phyloP scores from a whole-genome alignment of 208 protist genomes.

The Acanthamoeba sp. region DNA sequence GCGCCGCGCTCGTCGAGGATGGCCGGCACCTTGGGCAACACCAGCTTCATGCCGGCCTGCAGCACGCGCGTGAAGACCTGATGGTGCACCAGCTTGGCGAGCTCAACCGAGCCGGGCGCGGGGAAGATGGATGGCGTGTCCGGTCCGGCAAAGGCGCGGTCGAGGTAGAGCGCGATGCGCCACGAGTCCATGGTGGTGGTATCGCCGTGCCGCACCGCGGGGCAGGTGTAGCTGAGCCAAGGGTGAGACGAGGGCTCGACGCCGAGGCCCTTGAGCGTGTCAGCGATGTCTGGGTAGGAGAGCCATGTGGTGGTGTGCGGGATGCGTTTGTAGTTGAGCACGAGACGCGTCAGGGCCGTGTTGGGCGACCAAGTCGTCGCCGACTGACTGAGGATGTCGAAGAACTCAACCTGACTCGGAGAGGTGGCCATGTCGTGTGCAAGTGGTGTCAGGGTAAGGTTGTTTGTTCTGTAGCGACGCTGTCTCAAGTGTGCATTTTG shows the following conservation, averaged over 20 bases:
- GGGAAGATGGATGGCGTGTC: conserved; percentile 33
- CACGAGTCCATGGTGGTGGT: not conserved
- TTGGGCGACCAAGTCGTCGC: not conserved
- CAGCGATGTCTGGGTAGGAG: conserved; percentile 59
- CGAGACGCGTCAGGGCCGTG: not conserved
- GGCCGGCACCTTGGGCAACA: conserved; percentile 15
- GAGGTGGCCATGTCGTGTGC: no score
- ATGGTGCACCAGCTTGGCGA: conserved; percentile 26
- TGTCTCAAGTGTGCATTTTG: no score
- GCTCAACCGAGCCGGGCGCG: not conserved
- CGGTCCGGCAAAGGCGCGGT: not conserved
- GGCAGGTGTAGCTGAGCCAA: not conserved
- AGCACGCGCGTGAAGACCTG: not conserved
- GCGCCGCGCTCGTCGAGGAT: conserved; percentile 48
- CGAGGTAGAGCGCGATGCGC: conserved; percentile 51
- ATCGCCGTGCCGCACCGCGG: not conserved
- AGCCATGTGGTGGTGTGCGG: conserved; percentile 56
- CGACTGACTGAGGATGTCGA: conserved; percentile 37
- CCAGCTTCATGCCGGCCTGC: not conserved
- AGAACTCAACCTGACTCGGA: not conserved
- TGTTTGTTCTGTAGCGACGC: no score
- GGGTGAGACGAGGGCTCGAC: not conserved
- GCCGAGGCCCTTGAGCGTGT: not conserved
- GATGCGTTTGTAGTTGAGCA: conserved; percentile 69
- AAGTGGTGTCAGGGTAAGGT: no score